These are phyloP conservation scores for Pterothamnion heteromorphum DNA, from an alignment of 31 red algal genomes.

Conservation along the genomic window DNA sequence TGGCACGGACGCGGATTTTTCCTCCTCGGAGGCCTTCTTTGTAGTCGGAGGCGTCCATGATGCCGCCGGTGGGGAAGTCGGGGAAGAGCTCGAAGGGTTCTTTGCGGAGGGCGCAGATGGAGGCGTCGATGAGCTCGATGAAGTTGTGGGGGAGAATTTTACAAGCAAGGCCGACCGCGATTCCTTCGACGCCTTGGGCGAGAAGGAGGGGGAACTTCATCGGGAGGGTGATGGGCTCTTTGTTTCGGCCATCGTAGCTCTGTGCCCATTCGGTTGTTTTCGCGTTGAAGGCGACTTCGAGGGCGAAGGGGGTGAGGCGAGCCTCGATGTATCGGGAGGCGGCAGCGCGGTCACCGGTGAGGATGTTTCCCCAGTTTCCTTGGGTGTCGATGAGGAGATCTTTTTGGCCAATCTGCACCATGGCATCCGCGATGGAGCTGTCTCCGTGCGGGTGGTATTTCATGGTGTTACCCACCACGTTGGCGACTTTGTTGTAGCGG, in stretches of 20 bases:
- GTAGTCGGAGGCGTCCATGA: neutral
- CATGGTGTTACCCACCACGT: neutral
- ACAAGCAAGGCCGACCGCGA: neutral
- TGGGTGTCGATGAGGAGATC: neutral
- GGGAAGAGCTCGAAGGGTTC: neutral
- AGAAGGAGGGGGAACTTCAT: neutral
- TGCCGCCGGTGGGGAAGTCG: neutral
- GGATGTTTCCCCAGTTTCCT: neutral
- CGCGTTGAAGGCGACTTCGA: neutral
- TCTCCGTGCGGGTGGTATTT: neutral
- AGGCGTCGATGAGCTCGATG: neutral
- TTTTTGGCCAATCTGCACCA: neutral
- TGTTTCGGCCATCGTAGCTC: neutral
- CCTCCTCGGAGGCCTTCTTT: neutral
- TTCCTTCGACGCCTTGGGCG: neutral
- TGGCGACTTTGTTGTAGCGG: neutral
- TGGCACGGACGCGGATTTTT: neutral
- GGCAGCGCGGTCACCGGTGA: neutral
- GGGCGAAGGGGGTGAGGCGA: neutral
- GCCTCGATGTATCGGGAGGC: neutral
- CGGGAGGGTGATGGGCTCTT: neutral
- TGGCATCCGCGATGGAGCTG: neutral
- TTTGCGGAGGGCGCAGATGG: neutral
- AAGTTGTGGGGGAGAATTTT: neutral
- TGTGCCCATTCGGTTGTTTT: neutral